These are phyloP conservation scores for Parachlorella kessleri DNA, from an alignment of 139 green algal species.

Conservation along the genomic window DNA sequence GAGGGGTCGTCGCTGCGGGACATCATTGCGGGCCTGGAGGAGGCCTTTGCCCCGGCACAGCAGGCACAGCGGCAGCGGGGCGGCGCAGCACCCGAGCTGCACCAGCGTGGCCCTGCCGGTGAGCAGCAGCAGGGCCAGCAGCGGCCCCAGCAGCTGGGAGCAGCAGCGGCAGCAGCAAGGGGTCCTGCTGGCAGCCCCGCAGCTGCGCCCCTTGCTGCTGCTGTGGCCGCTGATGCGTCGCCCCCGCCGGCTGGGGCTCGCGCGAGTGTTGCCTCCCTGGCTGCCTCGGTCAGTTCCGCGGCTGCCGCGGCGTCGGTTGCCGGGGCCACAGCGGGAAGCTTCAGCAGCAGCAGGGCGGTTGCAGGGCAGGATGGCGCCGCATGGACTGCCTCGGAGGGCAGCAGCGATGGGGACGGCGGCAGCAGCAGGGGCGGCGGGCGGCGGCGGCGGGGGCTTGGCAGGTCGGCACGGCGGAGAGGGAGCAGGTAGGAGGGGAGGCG, in stretches of 20 bases:
- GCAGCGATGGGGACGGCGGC: neutral
- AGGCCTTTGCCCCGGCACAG: neutral
- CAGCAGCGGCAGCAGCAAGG: neutral
- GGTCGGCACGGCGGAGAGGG: neutral
- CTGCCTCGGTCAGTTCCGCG: no score
- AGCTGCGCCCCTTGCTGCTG: neutral
- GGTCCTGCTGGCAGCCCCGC: no score
- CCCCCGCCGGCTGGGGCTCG: neutral
- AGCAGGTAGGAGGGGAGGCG: neutral
- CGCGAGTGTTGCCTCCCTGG: no score
- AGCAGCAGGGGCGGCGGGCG: neutral
- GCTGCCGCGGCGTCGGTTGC: no score
- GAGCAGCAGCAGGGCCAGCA: neutral
- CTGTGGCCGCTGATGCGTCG: neutral
- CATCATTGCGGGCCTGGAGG: conserved; percentile 17
- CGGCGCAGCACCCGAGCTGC: no score
- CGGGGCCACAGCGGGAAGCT: neutral
- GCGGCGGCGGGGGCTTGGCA: neutral
- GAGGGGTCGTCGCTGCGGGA: conserved; percentile 6
- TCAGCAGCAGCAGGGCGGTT: neutral
- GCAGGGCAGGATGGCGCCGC: neutral
- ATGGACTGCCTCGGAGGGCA: neutral
- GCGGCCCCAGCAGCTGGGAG: neutral
- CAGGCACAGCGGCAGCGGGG: no score
- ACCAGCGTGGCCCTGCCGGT: no score